Conservation (phyloP, 73 alveolate species). For the Urostyla sp. region DNA sequence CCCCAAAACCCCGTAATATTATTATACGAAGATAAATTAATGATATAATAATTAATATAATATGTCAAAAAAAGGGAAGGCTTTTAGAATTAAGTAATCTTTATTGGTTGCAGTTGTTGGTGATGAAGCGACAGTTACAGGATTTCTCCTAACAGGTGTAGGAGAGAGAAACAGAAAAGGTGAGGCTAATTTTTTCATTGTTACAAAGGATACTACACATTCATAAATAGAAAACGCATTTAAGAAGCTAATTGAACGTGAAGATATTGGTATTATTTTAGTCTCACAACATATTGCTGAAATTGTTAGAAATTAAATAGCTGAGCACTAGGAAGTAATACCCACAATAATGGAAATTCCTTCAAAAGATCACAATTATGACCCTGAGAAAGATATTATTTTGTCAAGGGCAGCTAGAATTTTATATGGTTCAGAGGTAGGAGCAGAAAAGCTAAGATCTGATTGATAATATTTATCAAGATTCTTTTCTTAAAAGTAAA, state of each 20-base stretch:
- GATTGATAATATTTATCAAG: too few species aligned
- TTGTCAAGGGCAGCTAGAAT: constrained; percentile 63
- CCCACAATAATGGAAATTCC: constrained; percentile 98
- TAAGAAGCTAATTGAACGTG: constrained; percentile 86
- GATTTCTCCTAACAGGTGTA: constrained; percentile 95
- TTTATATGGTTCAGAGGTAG: constrained; percentile 49
- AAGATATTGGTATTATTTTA: constrained; percentile 95
- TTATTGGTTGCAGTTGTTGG: constrained; percentile 90
- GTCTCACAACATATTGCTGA: constrained; percentile 93
- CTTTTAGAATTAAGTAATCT: constrained; percentile 79
- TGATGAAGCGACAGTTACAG: constrained; percentile 97
- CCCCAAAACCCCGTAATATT: constrained; percentile 37
- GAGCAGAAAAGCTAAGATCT: constrained; percentile 35
- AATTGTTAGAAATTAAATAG: constrained; percentile 89
- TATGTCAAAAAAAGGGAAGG: constrained; percentile 78
- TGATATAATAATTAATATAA: constrained; percentile 12
- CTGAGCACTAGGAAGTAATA: constrained; percentile 90
- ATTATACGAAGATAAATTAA: neutral
- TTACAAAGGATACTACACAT: constrained; percentile 74
- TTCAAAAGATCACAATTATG: constrained; percentile 93
- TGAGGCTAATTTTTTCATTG: constrained; percentile 84
- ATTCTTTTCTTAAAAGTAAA: too few species aligned
- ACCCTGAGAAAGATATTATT: constrained; percentile 92
- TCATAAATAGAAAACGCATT: constrained; percentile 88
- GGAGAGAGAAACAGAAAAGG: constrained; percentile 96